A percentile compares a stretch with the other conserved stretches of the same genome.
Evolutionary conservation across 257 asterid species (phyloP).

Genomic region (Henckelia pumila): DNA sequence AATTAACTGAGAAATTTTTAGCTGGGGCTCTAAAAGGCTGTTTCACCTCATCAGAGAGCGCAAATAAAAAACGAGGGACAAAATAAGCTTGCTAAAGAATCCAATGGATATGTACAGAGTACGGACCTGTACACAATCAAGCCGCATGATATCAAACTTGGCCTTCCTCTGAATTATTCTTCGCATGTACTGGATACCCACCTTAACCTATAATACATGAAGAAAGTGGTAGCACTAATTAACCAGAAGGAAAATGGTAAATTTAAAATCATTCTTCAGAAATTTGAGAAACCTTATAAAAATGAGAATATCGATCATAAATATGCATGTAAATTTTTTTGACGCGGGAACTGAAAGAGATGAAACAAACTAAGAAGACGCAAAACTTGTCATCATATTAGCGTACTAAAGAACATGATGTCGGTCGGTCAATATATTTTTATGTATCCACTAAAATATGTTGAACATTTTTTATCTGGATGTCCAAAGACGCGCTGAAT

Average conservation of each 20-base stretch:
- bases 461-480: neutral
- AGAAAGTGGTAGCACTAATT: slow-evolving; percentile 19
- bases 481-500: neutral
- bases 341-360: neutral
- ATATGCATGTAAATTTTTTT: neutral
- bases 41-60: neutral
- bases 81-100: slow-evolving; percentile 20
- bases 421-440: neutral
- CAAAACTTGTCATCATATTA: neutral
- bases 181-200: slow-evolving; percentile 93
- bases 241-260: slow-evolving; percentile 10
- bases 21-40: neutral
- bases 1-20: neutral
- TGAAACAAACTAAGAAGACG: neutral
- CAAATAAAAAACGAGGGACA: slow-evolving; percentile 22
- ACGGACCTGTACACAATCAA: slow-evolving; percentile 71
- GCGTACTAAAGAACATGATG: neutral
- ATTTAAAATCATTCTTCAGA: neutral
- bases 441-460: neutral
- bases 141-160: slow-evolving; percentile 81
- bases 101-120: slow-evolving; percentile 32
- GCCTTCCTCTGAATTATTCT: slow-evolving; percentile 88
- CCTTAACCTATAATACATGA: slow-evolving; percentile 58
- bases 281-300: slow-evolving; percentile 1
- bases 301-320: slow-evolving; percentile 13